Evolutionary conservation across 257 asterid genomes (phyloP), one percentile per base, ranked within the genome.

Genomic region (Przewalskia tangutica): DNA sequence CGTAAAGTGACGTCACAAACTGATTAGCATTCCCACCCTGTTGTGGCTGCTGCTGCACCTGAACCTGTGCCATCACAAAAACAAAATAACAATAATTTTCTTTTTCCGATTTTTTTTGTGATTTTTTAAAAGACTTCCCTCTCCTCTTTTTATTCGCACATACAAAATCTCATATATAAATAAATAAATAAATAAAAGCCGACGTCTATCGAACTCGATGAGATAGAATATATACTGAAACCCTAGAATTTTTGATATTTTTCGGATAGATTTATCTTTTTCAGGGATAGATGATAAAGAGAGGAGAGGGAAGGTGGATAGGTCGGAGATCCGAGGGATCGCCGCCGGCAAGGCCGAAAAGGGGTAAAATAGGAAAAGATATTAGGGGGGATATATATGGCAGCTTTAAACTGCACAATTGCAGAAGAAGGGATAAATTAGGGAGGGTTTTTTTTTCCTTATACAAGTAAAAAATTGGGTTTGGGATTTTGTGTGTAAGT

Each of bases 1-100:
- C 97, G 67, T 95, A 93, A 48, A 95, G 91, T 34, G 99, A 91
- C 38, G 98, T 93, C 87, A 91, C 97, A 34, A 86, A 85, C 89
- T 91, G 97, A 42, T 85, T 87, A 56, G 70, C 87, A 77, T 82
- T 88, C 89, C 85, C 91, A 79, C 84, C 88, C 85, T 88, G 94
- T 62, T 86, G 89, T 73, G 85, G 86, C 87, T 87, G 93, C 66
- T 85, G 89, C 91, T 91, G 95, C 83, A 81, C 91, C 92, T 94
- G 98, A 83, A 88, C 91, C 91, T 92, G 97, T 32, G 95, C 95
- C 99, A 93, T 95, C 83, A 81, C 88, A 67, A 11, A 56, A 46
- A n/a, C 13, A 81, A 62, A 20, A 55, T 64, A 55, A 27, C 16
- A 23, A 20, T 68, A 59, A 10, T 9, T 6, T 27, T 83, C 84